phyloP scores from a whole-genome alignment of 345 rosid genomes.

The Heritiera littoralis region DNA sequence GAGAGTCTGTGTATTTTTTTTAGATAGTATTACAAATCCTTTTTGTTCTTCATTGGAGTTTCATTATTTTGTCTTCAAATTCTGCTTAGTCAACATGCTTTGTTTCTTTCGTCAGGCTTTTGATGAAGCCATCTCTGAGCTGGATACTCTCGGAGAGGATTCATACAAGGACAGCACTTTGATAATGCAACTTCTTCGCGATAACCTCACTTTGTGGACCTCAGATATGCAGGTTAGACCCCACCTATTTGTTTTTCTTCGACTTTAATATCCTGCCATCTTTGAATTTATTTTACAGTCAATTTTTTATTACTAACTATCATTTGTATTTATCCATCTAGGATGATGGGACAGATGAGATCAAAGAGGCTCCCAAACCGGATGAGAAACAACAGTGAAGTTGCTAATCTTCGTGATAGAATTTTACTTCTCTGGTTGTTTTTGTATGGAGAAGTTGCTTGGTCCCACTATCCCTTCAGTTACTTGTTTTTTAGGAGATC shows the following conservation, averaged over 20 bases:
- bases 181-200: conserved; percentile 62
- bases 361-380: conserved; percentile 47
- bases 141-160: conserved; percentile 61
- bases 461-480: conserved; percentile 22
- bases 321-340: conserved; percentile 10
- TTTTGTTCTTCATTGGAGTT: not conserved
- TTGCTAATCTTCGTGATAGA: conserved; percentile 8
- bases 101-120: conserved; percentile 41
- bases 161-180: conserved; percentile 80
- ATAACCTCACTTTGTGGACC: conserved; percentile 65
- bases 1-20: not conserved
- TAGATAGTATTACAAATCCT: not conserved
- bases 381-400: conserved; percentile 44
- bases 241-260: not conserved
- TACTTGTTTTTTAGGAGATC: conserved; percentile 20
- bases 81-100: conserved; percentile 7
- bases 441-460: conserved; percentile 38
- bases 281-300: not conserved
- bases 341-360: conserved; percentile 55
- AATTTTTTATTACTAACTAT: conserved; percentile 18
- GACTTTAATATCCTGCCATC: not conserved
- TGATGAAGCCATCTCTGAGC: conserved; percentile 76
- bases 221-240: conserved; percentile 44
- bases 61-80: not conserved
- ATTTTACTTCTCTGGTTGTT: conserved; percentile 37